These are phyloP conservation scores for Sclerotinia nivalis DNA, from an alignment of 2,329 filamentous ascomycete species.

Conservation along the genomic window DNA sequence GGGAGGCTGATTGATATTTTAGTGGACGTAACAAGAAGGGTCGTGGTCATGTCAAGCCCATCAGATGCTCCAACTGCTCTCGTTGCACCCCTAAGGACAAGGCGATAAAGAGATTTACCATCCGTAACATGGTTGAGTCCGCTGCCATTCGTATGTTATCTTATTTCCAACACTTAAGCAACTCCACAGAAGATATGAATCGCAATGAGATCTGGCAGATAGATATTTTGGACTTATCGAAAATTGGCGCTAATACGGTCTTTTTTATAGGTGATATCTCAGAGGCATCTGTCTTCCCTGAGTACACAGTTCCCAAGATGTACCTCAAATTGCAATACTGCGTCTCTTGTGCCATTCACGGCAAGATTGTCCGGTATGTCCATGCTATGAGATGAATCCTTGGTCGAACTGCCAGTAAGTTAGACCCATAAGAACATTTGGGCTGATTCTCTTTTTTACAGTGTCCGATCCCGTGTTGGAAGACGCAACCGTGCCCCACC, in stretches of 20 bases:
- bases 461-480: constrained; percentile 94
- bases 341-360: constrained; percentile 99
- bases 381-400: constrained; percentile 58
- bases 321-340: constrained; percentile 99
- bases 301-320: constrained; percentile 99
- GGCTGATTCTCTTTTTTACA: constrained; percentile 47
- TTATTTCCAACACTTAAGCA: constrained; percentile 7
- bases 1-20: constrained; percentile 33
- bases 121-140: constrained; percentile 99
- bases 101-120: constrained; percentile 99
- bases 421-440: constrained; percentile 47
- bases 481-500: constrained; percentile 99
- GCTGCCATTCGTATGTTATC: constrained; percentile 91
- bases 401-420: constrained; percentile 51
- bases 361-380: constrained; percentile 99
- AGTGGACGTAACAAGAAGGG: constrained; percentile 99
- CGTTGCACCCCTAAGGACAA: constrained; percentile 82
- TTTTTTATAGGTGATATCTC: constrained; percentile 89
- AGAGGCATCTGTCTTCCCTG: constrained; percentile 97
- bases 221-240: not conserved
- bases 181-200: not conserved
- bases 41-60: constrained; percentile 99
- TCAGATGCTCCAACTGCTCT: constrained; percentile 87
- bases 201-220: not conserved
- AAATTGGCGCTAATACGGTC: constrained; percentile 24